Evolutionary conservation across 2,329 filamentous ascomycete species (phyloP), one percentile per base, ranked within the genome.

Genomic region (Peltaster fructicola): DNA sequence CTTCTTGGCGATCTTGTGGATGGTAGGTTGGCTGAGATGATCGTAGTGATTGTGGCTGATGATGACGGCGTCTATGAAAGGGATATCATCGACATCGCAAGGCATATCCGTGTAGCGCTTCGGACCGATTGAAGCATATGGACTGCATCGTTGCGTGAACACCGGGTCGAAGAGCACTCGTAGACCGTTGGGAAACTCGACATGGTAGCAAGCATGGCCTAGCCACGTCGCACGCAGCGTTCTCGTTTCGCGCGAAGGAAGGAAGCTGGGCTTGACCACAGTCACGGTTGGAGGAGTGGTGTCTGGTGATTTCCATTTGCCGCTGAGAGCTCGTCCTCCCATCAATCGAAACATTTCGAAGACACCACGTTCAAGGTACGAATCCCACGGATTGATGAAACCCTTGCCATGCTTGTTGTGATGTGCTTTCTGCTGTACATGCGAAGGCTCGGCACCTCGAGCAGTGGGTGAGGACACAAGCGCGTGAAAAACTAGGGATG

Each of bases 31-130:
- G 1, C 77, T 85, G 8, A 95, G 59, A 45, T 93, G 85, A 51
- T 93, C 85, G 49, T 93, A 93, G 53, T 93, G 85, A 40, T 73
- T 82, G 52, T 93, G 84, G 10, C 73, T 80, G 38, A 92, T 91
- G 26, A 88, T 45, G 3, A 62, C 75, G 14, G 72, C 68, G 41
- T 88, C 78, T 20, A 84, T 65, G 29, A 63, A 52, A 6, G 84
- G 84, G 3, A 93, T 65, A 36, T 91, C 80, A 24, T 66, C 61
- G 33, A 91, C 66, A 27, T 72, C 52, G 49, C 82, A 92, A 0
- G 85, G 79, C 29, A 63, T 61, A 12, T 71, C 61, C 1, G 84
- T 91, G 52, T 68, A 92, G 24, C 85, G 64, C 52, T 77, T 78
- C 2, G 84, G 76, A 0, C 70, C 70, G 28, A 77, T 43, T 36